These are phyloP conservation scores for Clonostachys rhizophaga DNA, from an alignment of 2,329 filamentous ascomycete genomes.

Conservation along the genomic window DNA sequence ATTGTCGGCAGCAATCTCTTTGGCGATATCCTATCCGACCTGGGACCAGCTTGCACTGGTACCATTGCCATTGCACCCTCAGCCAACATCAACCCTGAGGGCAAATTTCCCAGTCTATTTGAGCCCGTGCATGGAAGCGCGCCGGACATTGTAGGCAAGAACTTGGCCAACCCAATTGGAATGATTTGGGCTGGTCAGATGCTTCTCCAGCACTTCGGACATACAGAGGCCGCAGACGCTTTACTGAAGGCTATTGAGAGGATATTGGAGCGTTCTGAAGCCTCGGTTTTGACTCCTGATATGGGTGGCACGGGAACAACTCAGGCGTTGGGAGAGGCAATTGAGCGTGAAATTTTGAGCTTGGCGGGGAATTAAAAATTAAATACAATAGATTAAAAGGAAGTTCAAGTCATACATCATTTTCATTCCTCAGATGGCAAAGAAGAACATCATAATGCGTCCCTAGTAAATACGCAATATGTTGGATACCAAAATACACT, in stretches of 20 bases:
- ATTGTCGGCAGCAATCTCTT: constrained; percentile 60
- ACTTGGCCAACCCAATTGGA: constrained; percentile 70
- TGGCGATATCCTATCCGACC: constrained; percentile 66
- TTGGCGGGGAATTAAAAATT: background rate
- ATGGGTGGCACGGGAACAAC: constrained; percentile 40
- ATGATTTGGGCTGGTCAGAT: constrained; percentile 68
- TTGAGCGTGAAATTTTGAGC: constrained; percentile 11
- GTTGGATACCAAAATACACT: too few relatives aligned
- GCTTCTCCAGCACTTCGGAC: constrained; percentile 31
- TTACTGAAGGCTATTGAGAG: constrained; percentile 47
- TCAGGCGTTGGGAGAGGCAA: constrained; percentile 24
- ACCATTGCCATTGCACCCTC: constrained; percentile 71
- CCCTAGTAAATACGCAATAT: too few relatives aligned
- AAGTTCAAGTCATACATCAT: too few relatives aligned
- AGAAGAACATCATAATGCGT: too few relatives aligned
- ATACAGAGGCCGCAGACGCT: constrained; percentile 32
- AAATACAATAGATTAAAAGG: too few relatives aligned
- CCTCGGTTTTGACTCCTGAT: constrained; percentile 46
- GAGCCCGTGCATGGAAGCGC: constrained; percentile 68
- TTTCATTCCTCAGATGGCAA: too few relatives aligned
- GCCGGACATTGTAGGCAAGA: constrained; percentile 68
- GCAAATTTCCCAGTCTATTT: constrained; percentile 49
- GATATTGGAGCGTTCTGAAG: constrained; percentile 34
- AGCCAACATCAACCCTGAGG: constrained; percentile 58
- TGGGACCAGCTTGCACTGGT: constrained; percentile 66